These are phyloP conservation scores for Isatis tinctoria DNA, from an alignment of 345 rosid genomes.

Conservation along the genomic window DNA sequence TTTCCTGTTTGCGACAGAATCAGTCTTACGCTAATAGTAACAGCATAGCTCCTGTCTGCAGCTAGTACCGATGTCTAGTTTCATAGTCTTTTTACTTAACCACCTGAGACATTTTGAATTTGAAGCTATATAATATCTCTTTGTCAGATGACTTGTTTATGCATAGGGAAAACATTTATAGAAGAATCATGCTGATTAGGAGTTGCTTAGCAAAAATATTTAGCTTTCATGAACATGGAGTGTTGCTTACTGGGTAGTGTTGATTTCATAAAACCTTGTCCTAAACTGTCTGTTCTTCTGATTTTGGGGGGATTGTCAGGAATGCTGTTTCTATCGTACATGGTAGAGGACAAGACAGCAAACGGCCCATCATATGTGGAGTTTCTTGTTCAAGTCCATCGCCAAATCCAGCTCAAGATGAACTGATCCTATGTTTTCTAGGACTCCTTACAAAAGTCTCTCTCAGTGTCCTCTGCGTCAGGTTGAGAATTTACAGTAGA, in stretches of 20 bases:
- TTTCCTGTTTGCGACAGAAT: neutral
- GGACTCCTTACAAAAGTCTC: neutral
- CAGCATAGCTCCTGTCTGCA: neutral
- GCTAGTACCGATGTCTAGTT: neutral
- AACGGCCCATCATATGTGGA: slow-evolving; percentile 77
- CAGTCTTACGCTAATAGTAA: slow-evolving; percentile 1
- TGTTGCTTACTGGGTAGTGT: neutral
- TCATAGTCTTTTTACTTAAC: neutral
- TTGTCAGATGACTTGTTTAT: neutral
- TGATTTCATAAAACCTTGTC: slow-evolving; percentile 5
- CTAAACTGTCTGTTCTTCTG: neutral
- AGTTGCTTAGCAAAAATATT: neutral
- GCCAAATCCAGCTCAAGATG: slow-evolving; percentile 89
- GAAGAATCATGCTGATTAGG: neutral
- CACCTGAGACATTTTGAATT: neutral
- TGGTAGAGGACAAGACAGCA: slow-evolving; percentile 80
- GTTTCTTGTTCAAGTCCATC: slow-evolving; percentile 78
- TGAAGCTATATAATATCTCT: neutral
- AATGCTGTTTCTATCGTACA: slow-evolving; percentile 60
- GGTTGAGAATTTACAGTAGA: slow-evolving; percentile 5
- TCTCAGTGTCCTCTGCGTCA: neutral
- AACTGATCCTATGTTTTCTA: slow-evolving; percentile 29
- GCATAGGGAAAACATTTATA: neutral
- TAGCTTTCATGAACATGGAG: slow-evolving; percentile 1
- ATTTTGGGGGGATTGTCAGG: slow-evolving; percentile 37